Evolutionary conservation across 331 rosid species (phyloP), one percentile per base, ranked within the genome.

Genomic region (Dryas integrifolia): DNA sequence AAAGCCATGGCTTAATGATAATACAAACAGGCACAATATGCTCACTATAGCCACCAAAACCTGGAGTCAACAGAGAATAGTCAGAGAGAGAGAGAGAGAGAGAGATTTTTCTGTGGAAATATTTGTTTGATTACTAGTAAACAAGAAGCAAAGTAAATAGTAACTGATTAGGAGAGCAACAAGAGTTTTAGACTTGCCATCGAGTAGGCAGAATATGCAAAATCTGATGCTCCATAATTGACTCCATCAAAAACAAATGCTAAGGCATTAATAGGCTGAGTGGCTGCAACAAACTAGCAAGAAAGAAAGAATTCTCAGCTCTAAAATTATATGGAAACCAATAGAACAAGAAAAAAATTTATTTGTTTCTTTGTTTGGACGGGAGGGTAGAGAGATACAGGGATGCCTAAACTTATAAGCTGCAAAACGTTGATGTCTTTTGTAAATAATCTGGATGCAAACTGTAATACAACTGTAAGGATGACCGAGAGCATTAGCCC

Each of bases 231-330:
- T 73, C 85, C 85, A 57, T 70, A 82, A 65, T 82, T 82, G 69
- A 82, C 67, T 43, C 85, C 85, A 64, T 82, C 85, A 64, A 82
- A 82, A 21, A 82, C 82, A 78, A 82, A 82, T 51, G 86, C 83
- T 57, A 78, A 53, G 38, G 86, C 80, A 38, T 74, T 74, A 18
- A 82, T 24, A 26, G 80, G 86, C 45, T 82, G 86, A 11, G 78
- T 82, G 48, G 52, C 52, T 49, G 83, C 78, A 46, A 82, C 67
- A 74, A 82, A 78, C 83, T 78, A 50, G 9, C 16, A 26, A 14
- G 16, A 55, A 18, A 35, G 39, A 58, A 65, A 5, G 10, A 47
- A 38, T 18, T 3, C 16, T 41, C 11, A 24, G 43, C 21, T 61
- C 12, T 26, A 30, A 58, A 18, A 49, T 9, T 38, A 48, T 16